Conservation (phyloP, 140 eudicot genomes). For the Bidens hawaiensis region DNA sequence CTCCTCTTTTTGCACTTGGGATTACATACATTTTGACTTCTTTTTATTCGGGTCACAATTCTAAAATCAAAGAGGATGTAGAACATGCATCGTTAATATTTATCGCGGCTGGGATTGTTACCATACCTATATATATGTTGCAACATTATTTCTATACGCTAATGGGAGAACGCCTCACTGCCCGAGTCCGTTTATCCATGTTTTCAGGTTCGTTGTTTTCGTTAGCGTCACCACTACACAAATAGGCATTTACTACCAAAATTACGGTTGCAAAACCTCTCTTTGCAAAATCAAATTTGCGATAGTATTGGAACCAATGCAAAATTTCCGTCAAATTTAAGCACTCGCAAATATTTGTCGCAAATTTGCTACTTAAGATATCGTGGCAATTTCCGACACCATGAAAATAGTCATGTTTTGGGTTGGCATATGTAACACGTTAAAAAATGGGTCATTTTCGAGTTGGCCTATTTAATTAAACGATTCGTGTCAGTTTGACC, state of each 20-base stretch:
- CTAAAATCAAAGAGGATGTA: conserved; percentile 54
- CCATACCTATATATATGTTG: conserved; percentile 64
- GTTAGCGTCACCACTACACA: neutral
- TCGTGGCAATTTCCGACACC: no score
- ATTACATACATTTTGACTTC: conserved; percentile 64
- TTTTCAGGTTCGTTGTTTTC: conserved; percentile 68
- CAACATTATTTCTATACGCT: conserved; percentile 74
- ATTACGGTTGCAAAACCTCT: no score
- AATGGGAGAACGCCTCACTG: conserved; percentile 83
- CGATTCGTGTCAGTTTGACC: neutral
- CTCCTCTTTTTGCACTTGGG: conserved; percentile 77
- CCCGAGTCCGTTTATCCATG: conserved; percentile 71
- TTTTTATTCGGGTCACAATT: conserved; percentile 55
- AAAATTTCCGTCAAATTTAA: no score
- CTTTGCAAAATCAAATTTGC: neutral
- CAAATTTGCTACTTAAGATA: neutral
- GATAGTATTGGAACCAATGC: no score
- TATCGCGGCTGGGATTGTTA: conserved; percentile 49
- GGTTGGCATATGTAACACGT: no score
- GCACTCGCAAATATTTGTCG: no score
- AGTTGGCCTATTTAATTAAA: neutral
- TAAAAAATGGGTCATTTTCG: no score
- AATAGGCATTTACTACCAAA: no score
- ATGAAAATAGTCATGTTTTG: no score
- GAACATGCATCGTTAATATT: conserved; percentile 45